Percentiles rank a stretch among this genome's conserved stretches.
phyloP scores from a whole-genome alignment of 106 monocot genomes.

The Apostasia shenzhenica region DNA sequence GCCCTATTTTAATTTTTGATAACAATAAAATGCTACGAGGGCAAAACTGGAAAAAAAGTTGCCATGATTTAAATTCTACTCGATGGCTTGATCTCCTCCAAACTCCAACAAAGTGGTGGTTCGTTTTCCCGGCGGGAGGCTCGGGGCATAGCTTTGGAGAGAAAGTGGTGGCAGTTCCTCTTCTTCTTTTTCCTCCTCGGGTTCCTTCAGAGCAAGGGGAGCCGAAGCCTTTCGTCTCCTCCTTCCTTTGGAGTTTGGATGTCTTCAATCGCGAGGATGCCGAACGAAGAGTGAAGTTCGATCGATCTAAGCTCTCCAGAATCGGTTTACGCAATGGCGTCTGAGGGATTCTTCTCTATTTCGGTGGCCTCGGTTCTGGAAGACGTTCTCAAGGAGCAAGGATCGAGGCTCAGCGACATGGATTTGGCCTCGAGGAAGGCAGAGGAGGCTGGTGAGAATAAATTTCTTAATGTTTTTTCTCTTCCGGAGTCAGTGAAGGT shows the following conservation, averaged over 20 bases:
- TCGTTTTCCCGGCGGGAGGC: not conserved
- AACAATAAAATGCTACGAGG: too few species aligned
- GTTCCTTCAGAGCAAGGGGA: not conserved
- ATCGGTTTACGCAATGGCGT: slow-evolving; percentile 10
- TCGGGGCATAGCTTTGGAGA: slow-evolving; percentile 4
- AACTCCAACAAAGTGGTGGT: too few species aligned
- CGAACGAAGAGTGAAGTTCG: not conserved
- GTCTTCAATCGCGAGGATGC: not conserved
- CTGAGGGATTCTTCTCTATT: slow-evolving; percentile 41
- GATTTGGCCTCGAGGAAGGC: slow-evolving; percentile 87
- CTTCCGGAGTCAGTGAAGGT: not conserved
- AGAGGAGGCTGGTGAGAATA: slow-evolving; percentile 62
- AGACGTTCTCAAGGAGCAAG: slow-evolving; percentile 82
- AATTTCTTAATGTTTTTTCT: too few species aligned
- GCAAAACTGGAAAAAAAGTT: too few species aligned
- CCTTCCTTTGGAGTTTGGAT: not conserved
- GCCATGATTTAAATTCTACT: too few species aligned
- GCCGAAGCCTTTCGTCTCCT: not conserved
- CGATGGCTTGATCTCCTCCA: not conserved
- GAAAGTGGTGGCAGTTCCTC: not conserved
- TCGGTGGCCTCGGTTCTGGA: slow-evolving; percentile 66
- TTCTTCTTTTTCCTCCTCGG: not conserved
- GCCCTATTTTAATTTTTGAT: too few species aligned
- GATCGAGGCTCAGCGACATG: slow-evolving; percentile 49
- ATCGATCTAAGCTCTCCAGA: not conserved